Evolutionary conservation across 169 alveolate species (phyloP), one percentile per base, ranked within the genome.

Genomic region (Theileria equi): DNA sequence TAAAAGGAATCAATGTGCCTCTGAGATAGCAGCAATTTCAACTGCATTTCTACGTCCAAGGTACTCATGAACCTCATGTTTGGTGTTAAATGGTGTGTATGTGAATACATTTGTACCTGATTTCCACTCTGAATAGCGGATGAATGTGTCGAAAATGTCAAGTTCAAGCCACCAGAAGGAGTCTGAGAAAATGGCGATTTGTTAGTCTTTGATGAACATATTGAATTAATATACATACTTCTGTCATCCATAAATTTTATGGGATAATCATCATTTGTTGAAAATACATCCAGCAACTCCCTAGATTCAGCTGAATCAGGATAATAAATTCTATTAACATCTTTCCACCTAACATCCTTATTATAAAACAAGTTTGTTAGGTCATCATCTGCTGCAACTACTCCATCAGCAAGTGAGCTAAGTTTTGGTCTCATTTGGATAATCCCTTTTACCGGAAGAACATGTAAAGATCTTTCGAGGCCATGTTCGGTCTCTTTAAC

Each of bases 401-500:
- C 17, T 25, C 40, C 63, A 11, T 66, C 32, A 34, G 23, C 47
- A 50, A 48, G 50, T 1, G 83, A 53, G 36, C 60, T 58, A 6
- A 72, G 68, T 45, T 72, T 72, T 1, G 83, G 83, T 23, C 83
- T 34, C 25, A 72, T 68, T 23, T 72, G 83, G 13, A 72, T 4
- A 1, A 72, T 66, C 0, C 74, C 83, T 34, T 53, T 11, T 6
- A 55, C 83, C 8, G 83, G 83, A 19, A 61, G 59, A 7, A 72
- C 40, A 31, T 72, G 83, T 2, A 72, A 53, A 17, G 62, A 47
- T 57, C 83, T 31, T 13, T 21, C 47, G 16, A 60, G 13, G 7
- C 74, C 83, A 6, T 44, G 49, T n/a, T 19, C 69, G 16, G 70
- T 62, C 26, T 72, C 54, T 44, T 72, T 71, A 10, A 72, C 76